Evolutionary conservation across 78 protist species (phyloP).

Genomic region (Thecamonas trahens): DNA sequence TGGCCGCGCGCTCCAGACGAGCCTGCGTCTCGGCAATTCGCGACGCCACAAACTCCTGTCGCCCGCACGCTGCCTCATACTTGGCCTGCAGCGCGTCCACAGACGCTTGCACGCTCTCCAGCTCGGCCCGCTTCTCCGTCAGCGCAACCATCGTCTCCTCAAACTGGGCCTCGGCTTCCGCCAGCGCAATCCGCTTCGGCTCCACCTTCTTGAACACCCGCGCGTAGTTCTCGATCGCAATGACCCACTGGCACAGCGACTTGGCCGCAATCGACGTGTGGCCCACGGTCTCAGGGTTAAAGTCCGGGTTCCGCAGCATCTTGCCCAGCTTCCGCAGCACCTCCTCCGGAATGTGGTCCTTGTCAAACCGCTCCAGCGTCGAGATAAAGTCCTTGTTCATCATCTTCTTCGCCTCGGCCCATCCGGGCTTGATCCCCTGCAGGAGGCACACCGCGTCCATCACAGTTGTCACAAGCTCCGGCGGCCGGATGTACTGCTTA

Average conservation of each 20-base stretch:
- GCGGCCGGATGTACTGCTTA: conserved; percentile 69
- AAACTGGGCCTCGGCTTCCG: conserved; percentile 33
- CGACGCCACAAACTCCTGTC: conserved; percentile 18
- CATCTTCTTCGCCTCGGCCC: conserved; percentile 35
- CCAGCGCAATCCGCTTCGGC: conserved; percentile 29
- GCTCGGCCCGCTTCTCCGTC: conserved; percentile 1
- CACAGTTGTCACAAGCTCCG: conserved; percentile 47
- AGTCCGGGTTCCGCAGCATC: conserved; percentile 26
- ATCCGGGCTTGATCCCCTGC: conserved; percentile 31
- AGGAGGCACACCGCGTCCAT: conserved; percentile 75
- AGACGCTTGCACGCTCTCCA: conserved; percentile 12
- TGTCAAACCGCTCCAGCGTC: conserved; percentile 36
- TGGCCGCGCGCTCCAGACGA: conserved; percentile 52
- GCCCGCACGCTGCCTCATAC: neutral
- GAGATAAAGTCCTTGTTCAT: conserved; percentile 42
- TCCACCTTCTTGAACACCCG: conserved; percentile 55
- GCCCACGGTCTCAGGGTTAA: conserved; percentile 42
- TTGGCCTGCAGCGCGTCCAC: conserved; percentile 9
- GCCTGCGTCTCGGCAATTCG: conserved; percentile 13
- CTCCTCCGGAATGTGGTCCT: conserved; percentile 58
- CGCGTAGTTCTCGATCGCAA: conserved; percentile 58
- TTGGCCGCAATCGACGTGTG: conserved; percentile 55
- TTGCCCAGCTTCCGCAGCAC: conserved; percentile 31
- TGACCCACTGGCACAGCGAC: conserved; percentile 81
- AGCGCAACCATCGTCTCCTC: conserved; percentile 15